Evolutionary conservation across 1,284 basidiomycete genomes (phyloP), one percentile per base, ranked within the genome.

Genomic region (Meira miltonrushii): DNA sequence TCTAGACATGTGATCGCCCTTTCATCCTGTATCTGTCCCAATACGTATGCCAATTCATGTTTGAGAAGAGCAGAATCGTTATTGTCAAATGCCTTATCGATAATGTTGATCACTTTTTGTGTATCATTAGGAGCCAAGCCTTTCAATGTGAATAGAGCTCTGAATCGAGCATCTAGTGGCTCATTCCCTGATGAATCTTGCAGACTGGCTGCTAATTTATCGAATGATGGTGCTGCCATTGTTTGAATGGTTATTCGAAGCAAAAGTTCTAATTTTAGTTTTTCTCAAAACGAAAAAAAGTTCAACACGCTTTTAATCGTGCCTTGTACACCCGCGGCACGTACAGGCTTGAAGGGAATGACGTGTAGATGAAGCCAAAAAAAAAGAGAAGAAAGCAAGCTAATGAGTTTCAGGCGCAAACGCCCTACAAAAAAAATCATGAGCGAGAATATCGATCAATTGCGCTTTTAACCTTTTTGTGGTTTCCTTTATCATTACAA

Each of bases 41-140:
- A 84, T 66, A 93, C 94, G 78, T 98, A 99, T 1, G 94, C 94
- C 2, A 98, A 84, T 78, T 99, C 94, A 79, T 99, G 94, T 78
- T 96, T 97, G 51, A 99, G 84, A 53, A 99, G 80, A 7, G 92
- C 90, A 47, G 92, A 95, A 15, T 87, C 84, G 79, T 95, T 92
- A 39, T 81, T 79, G 13, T 39, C 17, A 76, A 97, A 91, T 17
- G 89, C 93, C 81, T 87, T 86, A 23, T 88, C 86, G 71, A 98
- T 92, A 73, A 93, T 89, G 50, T 83, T 78, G 46, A 97, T 87
- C 11, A 92, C 90, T 39, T 5, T 19, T 39, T 53, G 17, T 9
- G 69, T 64, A 33, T 59, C 59, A 51, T 64, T 62, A 61, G 66
- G 61, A 28, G 81, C 82, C 47, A 98, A 81, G 1, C 89, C 85